Evolutionary conservation across 257 asterid genomes (phyloP), one percentile per base, ranked within the genome.

Genomic region (Nicotiana otophora): DNA sequence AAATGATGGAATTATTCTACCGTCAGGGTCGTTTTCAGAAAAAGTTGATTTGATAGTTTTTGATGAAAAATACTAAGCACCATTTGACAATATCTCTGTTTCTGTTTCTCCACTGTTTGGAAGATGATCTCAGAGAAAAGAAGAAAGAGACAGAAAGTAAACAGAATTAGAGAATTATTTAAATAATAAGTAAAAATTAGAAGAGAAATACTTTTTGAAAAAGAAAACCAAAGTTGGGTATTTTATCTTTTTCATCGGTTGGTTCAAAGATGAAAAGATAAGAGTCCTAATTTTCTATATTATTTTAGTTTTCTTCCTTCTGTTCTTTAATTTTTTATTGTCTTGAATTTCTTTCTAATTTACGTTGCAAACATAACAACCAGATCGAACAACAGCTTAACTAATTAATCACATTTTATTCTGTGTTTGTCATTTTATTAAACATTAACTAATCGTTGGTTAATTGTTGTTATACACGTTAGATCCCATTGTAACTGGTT

Each of bases 1-100:
- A 53, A 53, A 68, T 76, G 30, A 23, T 42, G 31, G 62, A 33
- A 63, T 81, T 15, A 46, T 17, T 34, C 68, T 66, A 33, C 82
- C 72, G 70, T 36, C 84, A 12, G 87, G 84, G 94, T 88, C 91
- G 10, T 84, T 88, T 89, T 92, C 92, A 83, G 58, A 82, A 90
- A 90, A 84, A 92, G 81, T 82, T 80, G 88, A 85, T 34, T 87
- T 76, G 82, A 85, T 77, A 80, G 84, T 69, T 68, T 72, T 53
- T 3, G 54, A 39, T 81, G 16, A 81, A 81, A 81, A 63, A 81
- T 63, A 42, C 51, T 42, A 67, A 80, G 85, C 85, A 86, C 67
- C 79, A 48, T 66, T 81, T 66, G 81, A 80, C 75, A 81, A 89
- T 60, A 77, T 80, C 90, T 88, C 89, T 84, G 84, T 84, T 81